Evolutionary conservation across 2,329 filamentous ascomycete species (phyloP).

Genomic region (Paracoccidioides lutzii): DNA sequence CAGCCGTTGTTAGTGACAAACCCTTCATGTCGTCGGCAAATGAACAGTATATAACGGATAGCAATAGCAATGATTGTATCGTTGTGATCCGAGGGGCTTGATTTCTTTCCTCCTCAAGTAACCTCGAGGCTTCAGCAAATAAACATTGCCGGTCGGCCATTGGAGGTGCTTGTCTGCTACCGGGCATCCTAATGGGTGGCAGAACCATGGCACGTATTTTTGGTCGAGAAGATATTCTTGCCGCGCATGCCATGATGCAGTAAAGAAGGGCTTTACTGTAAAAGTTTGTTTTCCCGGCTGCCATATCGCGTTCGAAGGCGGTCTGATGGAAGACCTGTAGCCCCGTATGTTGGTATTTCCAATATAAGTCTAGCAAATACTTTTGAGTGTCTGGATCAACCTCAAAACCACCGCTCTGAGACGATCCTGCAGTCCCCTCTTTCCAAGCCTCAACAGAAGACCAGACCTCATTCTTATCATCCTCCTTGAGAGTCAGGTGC

Average conservation of each 20-base stretch:
- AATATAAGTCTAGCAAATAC: conserved; percentile 7
- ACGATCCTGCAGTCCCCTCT: neutral
- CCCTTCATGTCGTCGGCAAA: conserved; percentile 11
- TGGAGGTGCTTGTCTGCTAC: neutral
- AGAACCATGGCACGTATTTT: conserved; percentile 9
- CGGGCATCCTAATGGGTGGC: conserved; percentile 1
- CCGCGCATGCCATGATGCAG: conserved; percentile 10
- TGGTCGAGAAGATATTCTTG: conserved; percentile 6
- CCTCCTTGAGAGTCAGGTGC: conserved; percentile 3
- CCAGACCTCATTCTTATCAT: neutral
- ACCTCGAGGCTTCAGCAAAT: conserved; percentile 7
- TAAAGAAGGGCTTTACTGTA: conserved; percentile 11
- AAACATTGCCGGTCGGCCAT: conserved; percentile 6
- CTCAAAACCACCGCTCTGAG: conserved; percentile 1
- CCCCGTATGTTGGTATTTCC: conserved; percentile 8
- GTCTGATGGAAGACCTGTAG: conserved; percentile 5
- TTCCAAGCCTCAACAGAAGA: conserved; percentile 3
- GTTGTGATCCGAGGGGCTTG: conserved; percentile 9
- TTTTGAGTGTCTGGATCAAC: conserved; percentile 4
- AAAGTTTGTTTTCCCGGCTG: conserved; percentile 5
- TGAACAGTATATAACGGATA: conserved; percentile 10
- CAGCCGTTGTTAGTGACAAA: conserved; percentile 10
- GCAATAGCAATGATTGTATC: conserved; percentile 9
- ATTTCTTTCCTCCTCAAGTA: conserved; percentile 10
- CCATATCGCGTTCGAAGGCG: conserved; percentile 5